These are phyloP conservation scores for Chalciporus sphaerocephalus DNA, from an alignment of 768 basidiomycete species.

Conservation along the genomic window DNA sequence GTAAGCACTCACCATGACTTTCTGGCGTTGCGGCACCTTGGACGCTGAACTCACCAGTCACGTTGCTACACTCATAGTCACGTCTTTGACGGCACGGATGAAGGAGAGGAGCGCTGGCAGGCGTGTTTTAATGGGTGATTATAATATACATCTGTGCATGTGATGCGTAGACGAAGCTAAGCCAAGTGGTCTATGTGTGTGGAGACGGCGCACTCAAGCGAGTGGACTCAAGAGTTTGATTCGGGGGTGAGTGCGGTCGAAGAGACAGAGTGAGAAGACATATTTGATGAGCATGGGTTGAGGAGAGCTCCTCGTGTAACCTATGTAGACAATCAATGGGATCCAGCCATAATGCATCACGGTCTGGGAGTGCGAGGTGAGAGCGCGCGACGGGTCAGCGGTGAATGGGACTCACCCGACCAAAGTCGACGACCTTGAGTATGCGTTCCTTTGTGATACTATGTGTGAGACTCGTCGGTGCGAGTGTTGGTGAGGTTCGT, in stretches of 20 bases:
- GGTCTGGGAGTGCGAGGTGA: conserved; percentile 46
- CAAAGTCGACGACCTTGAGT: conserved; percentile 72
- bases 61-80: neutral
- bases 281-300: conserved; percentile 95
- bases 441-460: conserved; percentile 65
- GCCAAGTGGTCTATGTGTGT: conserved; percentile 1
- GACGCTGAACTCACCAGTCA: neutral
- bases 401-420: conserved; percentile 58
- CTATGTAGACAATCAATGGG: conserved; percentile 93
- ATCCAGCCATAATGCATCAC: conserved; percentile 95
- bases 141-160: conserved; percentile 26
- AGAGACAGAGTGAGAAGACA: conserved; percentile 32
- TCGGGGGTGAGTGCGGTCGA: neutral
- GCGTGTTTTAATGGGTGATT: conserved; percentile 20
- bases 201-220: conserved; percentile 48
- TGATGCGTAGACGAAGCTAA: conserved; percentile 11
- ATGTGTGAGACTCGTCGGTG: neutral
- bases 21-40: neutral
- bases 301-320: conserved; percentile 88
- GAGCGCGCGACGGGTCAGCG: neutral
- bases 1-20: conserved; percentile 28
- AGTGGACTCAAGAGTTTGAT: conserved; percentile 88
- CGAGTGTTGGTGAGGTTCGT: conserved; percentile 4
- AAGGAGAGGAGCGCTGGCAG: conserved; percentile 2
- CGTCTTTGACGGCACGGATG: neutral